A percentile compares a stretch with the other conserved stretches of the same genome.
These are phyloP conservation scores for Yamadazyma blattariae DNA, from an alignment of 1,139 yeast genomes.

Conservation along the genomic window DNA sequence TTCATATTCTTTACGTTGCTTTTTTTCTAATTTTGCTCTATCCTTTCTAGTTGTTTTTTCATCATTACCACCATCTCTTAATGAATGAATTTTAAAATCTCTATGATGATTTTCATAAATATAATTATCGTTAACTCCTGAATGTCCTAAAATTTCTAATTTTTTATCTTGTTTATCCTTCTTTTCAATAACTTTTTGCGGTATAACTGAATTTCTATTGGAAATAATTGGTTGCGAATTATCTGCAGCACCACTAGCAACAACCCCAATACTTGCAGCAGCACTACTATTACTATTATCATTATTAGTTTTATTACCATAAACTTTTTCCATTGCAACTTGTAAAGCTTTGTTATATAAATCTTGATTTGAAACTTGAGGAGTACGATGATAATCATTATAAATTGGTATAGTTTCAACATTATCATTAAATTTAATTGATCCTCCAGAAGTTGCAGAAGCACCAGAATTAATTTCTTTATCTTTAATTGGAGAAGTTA, in stretches of 20 bases:
- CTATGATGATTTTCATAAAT: constrained; percentile 38
- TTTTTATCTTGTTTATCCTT: constrained; percentile 13
- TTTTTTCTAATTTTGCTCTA: constrained; percentile 33
- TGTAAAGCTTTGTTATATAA: constrained; percentile 38
- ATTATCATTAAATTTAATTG: constrained; percentile 38
- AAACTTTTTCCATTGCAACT: constrained; percentile 41
- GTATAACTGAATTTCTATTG: not conserved
- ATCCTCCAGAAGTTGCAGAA: constrained; percentile 21
- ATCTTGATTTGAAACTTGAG: constrained; percentile 14
- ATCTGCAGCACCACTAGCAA: too few species aligned
- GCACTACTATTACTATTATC: not conserved
- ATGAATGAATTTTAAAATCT: constrained; percentile 36
- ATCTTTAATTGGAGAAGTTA: not conserved
- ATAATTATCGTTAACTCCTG: constrained; percentile 30
- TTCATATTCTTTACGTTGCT: constrained; percentile 15
- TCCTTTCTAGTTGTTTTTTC: constrained; percentile 23
- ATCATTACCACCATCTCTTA: constrained; percentile 23
- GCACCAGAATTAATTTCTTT: constrained; percentile 9
- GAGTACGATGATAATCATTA: constrained; percentile 5
- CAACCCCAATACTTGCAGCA: not conserved
- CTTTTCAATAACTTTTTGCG: constrained; percentile 9
- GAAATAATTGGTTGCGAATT: too few species aligned
- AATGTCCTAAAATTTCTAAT: constrained; percentile 14
- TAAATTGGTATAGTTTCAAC: constrained; percentile 40
- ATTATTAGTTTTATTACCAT: constrained; percentile 22